Base-by-base conservation (phyloP, 331 rosid species). In the Rhamnella rubrinervis region DNA sequence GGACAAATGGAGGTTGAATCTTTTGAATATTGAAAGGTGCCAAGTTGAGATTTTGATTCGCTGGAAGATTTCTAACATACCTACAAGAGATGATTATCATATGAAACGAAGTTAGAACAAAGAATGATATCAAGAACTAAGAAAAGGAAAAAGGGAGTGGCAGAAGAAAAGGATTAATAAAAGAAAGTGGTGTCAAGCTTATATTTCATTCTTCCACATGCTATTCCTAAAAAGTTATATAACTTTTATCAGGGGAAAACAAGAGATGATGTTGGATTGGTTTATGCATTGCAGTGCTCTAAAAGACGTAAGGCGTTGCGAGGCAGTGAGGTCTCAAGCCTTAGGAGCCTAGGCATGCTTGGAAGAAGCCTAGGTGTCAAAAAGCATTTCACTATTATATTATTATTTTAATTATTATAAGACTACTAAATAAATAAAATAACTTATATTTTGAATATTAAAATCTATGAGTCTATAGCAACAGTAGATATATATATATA, bases 11-110 rank as follows among this genome's bases (percentile, higher is more conserved):
- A 51, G 85, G 89, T 69, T 83, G 92, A 77, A 83, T 71, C 68
- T 85, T 80, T 59, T 75, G 96, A 86, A 86, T 44, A 73, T 83
- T 84, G 69, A 82, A 81, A 63, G 90, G 98, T 59, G 77, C 77
- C 87, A 87, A 37, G 80, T 75, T 92, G 71, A 80, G 65, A 47
- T 76, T 87, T 60, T 75, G 83, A 78, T 86, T 63, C 41, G 79
- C 59, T 19, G 96, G 90, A 60, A 83, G 77, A 78, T 72, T 84
- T 86, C 88, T 92, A 73, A 85, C 85, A 70, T 89, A 92, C 87
- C 98, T 92, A 85, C 61, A 75, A 7, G 63, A 70, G 41, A 77
- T 31, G 51, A 8, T 60, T 37, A 35, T 38, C 4, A 25, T 53
- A 53, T 2, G 23, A 53, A n/a, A 53, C 12, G 7, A 53, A 53